phyloP scores from a whole-genome alignment of 2,329 filamentous ascomycete genomes.

The Cladobotryum protrusum region DNA sequence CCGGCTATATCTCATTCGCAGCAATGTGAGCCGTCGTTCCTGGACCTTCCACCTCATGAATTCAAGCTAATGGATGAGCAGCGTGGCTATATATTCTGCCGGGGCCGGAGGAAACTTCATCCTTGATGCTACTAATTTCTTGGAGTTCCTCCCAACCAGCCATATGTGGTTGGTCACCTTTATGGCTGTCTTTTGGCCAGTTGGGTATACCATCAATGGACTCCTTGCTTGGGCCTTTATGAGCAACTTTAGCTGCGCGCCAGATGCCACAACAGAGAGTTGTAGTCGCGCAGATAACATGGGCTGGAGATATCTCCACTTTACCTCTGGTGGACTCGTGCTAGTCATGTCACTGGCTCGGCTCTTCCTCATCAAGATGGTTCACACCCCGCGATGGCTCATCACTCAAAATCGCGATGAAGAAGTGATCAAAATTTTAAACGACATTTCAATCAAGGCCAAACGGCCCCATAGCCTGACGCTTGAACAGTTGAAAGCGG shows the following conservation, averaged over 20 bases:
- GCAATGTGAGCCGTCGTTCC: constrained; percentile 6
- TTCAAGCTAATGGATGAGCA: neutral
- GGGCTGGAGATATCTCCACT: constrained; percentile 13
- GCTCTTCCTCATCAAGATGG: constrained; percentile 8
- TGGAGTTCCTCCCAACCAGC: constrained; percentile 11
- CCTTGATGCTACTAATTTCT: constrained; percentile 10
- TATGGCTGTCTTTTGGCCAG: constrained; percentile 12
- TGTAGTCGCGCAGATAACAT: constrained; percentile 10
- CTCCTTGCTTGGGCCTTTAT: constrained; percentile 12
- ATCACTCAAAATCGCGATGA: constrained; percentile 12
- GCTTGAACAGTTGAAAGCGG: constrained; percentile 8
- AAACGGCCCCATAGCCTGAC: constrained; percentile 5
- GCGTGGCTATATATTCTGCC: constrained; percentile 12
- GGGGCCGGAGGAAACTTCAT: constrained; percentile 13
- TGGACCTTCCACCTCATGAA: neutral
- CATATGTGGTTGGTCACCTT: constrained; percentile 12
- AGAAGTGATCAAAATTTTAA: constrained; percentile 10
- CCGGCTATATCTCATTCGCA: constrained; percentile 10
- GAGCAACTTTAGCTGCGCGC: constrained; percentile 12
- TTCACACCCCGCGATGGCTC: constrained; percentile 12
- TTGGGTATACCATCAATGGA: constrained; percentile 10
- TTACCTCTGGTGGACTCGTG: constrained; percentile 8
- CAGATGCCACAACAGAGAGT: constrained; percentile 5
- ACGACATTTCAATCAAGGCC: constrained; percentile 8
- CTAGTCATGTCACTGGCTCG: constrained; percentile 10